phyloP scores from a whole-genome alignment of 345 rosid genomes.

The Camelina sativa region DNA sequence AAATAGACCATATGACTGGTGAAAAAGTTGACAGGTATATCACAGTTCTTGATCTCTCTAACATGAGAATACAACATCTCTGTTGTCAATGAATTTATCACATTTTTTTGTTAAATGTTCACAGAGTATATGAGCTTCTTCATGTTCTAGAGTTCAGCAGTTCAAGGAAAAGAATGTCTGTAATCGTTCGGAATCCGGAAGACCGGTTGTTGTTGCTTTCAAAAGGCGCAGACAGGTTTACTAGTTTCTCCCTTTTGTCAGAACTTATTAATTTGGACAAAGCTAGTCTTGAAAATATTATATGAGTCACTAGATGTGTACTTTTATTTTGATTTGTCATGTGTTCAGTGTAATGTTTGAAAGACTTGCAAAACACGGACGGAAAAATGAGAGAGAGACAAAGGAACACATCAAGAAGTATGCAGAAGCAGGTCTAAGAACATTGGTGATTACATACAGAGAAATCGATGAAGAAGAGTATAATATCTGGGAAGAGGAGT shows the following conservation, averaged over 20 bases:
- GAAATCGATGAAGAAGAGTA: constrained; percentile 70
- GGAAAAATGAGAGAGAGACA: constrained; percentile 56
- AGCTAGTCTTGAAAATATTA: too few species aligned
- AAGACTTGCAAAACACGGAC: constrained; percentile 66
- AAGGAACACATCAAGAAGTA: constrained; percentile 60
- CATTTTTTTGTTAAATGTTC: constrained; percentile 33
- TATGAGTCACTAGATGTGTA: too few species aligned
- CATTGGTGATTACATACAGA: constrained; percentile 76
- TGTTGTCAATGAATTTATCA: neutral
- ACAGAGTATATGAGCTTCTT: constrained; percentile 83
- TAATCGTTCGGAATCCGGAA: constrained; percentile 67
- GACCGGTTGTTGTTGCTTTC: constrained; percentile 64
- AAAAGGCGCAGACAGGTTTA: constrained; percentile 95
- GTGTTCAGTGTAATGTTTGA: constrained; percentile 69
- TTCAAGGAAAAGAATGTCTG: constrained; percentile 92
- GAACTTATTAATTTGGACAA: too few species aligned
- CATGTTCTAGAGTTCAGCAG: constrained; percentile 85
- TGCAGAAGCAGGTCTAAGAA: constrained; percentile 81
- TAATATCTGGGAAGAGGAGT: constrained; percentile 60
- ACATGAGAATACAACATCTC: neutral
- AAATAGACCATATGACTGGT: constrained; percentile 53
- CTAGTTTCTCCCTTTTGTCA: too few species aligned
- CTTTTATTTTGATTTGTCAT: neutral
- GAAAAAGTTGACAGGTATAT: constrained; percentile 52
- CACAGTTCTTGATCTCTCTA: neutral